Base-by-base conservation (phyloP, 2,329 filamentous ascomycete genomes). In the Penicillium hesseltinei region DNA sequence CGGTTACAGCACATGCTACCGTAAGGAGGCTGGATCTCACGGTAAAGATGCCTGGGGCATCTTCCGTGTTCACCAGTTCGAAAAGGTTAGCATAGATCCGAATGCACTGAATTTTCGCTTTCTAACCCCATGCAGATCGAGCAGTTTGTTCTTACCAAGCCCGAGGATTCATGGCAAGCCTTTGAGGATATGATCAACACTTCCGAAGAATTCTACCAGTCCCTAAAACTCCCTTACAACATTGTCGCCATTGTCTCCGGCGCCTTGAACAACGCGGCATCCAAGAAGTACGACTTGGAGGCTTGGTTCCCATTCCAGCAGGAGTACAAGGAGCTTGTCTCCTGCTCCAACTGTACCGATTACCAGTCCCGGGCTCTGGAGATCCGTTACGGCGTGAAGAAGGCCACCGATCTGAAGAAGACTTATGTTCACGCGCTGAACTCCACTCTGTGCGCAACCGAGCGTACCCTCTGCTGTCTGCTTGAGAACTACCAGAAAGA, bases 271-370 rank as follows among this genome's bases (percentile, higher is more conserved):
- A 95, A 92, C 67, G 89, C 89, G 1, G 88, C 88, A 4, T 81
- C 91, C 29, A 97, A 96, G 83, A 99, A 99, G 78, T 92, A 88
- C 73, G 94, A 99, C 71, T 83, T 99, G 23, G 94, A 99, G 75
- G 93, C 94, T 3, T 96, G 92, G 91, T 96, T 96, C 76, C 92
- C 91, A 17, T 95, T 90, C 82, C 92, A 97, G 76, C 89, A 89
- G 68, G 94, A 97, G 77, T 99, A 97, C 84, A 97, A 97, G 80
- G 94, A 97, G 79, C 85, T 99, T 29, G 94, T 97, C 50, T 96
- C 91, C 21, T 96, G 92, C 83, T 96, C 91, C 60, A 99, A 99
- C 80, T 99, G 94, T 81, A 96, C 91, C 44, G 93, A 97, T 74
- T 97, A 97, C 81, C 94, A 99, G 81, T 92, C 91, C 25, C 85